These are phyloP conservation scores for Cryptosporidium baileyi DNA, from an alignment of 169 alveolate genomes.

Conservation along the genomic window DNA sequence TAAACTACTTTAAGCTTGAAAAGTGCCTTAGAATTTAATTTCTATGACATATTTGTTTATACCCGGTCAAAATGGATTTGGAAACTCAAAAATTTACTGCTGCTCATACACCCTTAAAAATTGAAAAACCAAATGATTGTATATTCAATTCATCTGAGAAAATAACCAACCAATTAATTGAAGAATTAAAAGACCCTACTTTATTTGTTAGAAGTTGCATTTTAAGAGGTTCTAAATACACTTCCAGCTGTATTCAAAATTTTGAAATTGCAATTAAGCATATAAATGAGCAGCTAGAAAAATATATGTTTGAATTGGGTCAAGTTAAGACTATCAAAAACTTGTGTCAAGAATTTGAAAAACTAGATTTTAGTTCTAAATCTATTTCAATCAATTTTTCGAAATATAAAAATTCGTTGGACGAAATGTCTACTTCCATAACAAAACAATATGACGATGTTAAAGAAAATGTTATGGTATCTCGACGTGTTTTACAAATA, in stretches of 20 bases:
- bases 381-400: background rate
- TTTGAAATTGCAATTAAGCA: constrained; percentile 29
- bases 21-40: too few species aligned
- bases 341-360: constrained; percentile 10
- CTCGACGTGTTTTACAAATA: constrained; percentile 13
- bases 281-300: constrained; percentile 20
- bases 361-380: background rate
- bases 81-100: background rate
- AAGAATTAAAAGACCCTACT: constrained; percentile 52
- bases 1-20: too few species aligned
- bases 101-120: background rate
- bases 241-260: constrained; percentile 23
- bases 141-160: background rate
- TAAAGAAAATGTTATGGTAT: constrained; percentile 6
- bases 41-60: too few species aligned
- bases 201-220: constrained; percentile 50
- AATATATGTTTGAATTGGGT: constrained; percentile 15
- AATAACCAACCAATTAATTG: constrained; percentile 17
- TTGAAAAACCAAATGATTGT: background rate
- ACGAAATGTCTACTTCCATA: background rate
- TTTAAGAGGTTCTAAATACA: constrained; percentile 19
- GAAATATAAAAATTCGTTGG: background rate
- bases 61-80: too few species aligned
- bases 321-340: background rate
- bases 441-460: constrained; percentile 37